Base-by-base conservation (phyloP, 2,329 filamentous ascomycete genomes). In the Trichoderma lentiforme region DNA sequence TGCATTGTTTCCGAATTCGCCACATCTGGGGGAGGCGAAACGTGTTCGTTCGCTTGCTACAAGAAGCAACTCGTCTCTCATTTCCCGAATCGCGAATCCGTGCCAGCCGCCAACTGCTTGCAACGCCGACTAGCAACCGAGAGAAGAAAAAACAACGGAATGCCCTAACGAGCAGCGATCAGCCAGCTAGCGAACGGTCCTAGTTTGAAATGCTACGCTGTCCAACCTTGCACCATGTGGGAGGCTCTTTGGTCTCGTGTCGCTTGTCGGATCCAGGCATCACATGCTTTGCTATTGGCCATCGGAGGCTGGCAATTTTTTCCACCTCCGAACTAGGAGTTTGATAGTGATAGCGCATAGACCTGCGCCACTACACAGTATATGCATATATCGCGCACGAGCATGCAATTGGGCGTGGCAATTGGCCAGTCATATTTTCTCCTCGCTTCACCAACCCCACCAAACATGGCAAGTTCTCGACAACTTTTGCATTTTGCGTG, bases 321-420 rank as follows among this genome's bases (percentile, higher is more conserved):
- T 34, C 43, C n/a, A 43, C 34, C 70, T 61, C 69, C 69, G 64
- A 69, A 51, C 57, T 43, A 68, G 71, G 71, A 72, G 71, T 56
- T 69, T 57, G 63, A 63, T 15, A 39, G 34, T 36, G 34, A 36
- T 24, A 15, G 53, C 32, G 36, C 30, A 32, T 56, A 24, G 34
- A 26, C 47, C 9, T 21, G 47, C 64, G 64, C 71, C 64, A 72
- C 64, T 72, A 62, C 64, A 69, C 58, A 72, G 64, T 72, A 72
- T 51, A 57, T 69, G 71, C 71, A 69, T 63, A 63, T 53, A 68
- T 47, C 57, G 43, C 39, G 56, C 21, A 67, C 21, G 15, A 43
- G 70, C 63, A 61, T 68, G 56, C 56, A 63, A 71, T 66, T 66
- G 62, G 21, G 30, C 47, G 47, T 58, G 58, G 43, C 18, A 34